phyloP scores from a whole-genome alignment of 2,329 filamentous ascomycete genomes.

The Aphanocladium album region DNA sequence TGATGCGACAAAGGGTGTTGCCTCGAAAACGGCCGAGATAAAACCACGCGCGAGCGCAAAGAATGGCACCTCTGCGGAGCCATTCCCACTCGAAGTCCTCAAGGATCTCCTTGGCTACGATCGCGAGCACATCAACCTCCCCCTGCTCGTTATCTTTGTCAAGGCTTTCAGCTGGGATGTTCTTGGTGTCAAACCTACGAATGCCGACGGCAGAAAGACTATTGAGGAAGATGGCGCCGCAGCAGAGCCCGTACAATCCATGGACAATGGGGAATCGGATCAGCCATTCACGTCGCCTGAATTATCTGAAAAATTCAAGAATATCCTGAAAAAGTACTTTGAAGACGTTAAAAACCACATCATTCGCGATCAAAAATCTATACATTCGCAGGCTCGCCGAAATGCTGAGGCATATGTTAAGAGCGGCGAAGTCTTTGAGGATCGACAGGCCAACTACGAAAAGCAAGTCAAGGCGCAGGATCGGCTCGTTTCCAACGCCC shows the following conservation, averaged over 20 bases:
- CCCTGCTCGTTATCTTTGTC: constrained; percentile 88
- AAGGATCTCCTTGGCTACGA: constrained; percentile 95
- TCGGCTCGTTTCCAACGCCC: constrained; percentile 82
- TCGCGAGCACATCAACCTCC: constrained; percentile 84
- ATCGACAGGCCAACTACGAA: constrained; percentile 92
- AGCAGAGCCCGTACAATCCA: not conserved
- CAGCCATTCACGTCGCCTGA: constrained; percentile 70
- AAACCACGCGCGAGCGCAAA: constrained; percentile 53
- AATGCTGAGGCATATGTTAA: constrained; percentile 99
- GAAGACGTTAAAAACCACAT: constrained; percentile 89
- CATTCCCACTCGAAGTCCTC: constrained; percentile 93
- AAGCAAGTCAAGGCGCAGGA: constrained; percentile 91
- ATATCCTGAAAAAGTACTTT: constrained; percentile 80
- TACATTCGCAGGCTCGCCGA: constrained; percentile 79
- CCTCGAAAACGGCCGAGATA: constrained; percentile 57
- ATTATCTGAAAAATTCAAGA: constrained; percentile 79
- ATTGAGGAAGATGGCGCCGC: constrained; percentile 54
- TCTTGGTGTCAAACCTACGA: constrained; percentile 68
- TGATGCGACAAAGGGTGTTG: constrained; percentile 55
- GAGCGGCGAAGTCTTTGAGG: constrained; percentile 96
- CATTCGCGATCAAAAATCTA: constrained; percentile 83
- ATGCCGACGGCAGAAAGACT: constrained; percentile 74
- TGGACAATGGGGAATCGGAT: constrained; percentile 52
- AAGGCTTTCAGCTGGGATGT: constrained; percentile 97
- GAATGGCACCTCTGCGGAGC: constrained; percentile 68